Base-by-base conservation (phyloP, 2,329 filamentous ascomycete species). In the Aspergillus sp. region DNA sequence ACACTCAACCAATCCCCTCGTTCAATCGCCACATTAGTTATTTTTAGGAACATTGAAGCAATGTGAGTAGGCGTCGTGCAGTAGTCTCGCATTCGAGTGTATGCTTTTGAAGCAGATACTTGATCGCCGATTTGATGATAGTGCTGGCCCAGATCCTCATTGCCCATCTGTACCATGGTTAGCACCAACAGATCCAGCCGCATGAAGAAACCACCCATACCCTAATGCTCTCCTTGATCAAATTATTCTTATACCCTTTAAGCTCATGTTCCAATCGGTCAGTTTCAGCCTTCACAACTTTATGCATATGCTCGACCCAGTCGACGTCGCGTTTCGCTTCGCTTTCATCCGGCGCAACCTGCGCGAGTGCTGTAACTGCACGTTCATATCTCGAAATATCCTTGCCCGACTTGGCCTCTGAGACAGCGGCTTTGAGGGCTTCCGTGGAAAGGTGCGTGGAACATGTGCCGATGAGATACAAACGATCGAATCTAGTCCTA, bases 221-320 rank as follows among this genome's bases (percentile, higher is more conserved):
- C 57, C 90, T 74, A 60, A 97, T 95, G 72, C 90, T 96, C 72
- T 98, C 93, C 66, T 96, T 95, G 60, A 98, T 90, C 39, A 97
- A 73, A 60, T 97, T 98, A 64, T 96, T 95, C 71, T 93, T 95
- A 69, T 97, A 97, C 1, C 85, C 85, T 67, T 90, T 90, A 17
- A 98, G 75, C 67, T 97, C 89, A 13, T 79, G 74, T 63, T 96
- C 89, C 47, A 97, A 75, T n/a, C 86, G 81, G 47, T 82, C 76
- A 1, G 84, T 84, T 66, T 95, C 86, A 1, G 74, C 71, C 56
- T 81, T 80, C 59, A 90, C 88, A 45, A 78, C 73, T 53, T 80
- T 81, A 19, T 83, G 80, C 33, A 79, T 85, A 49, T 72, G 75
- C 6, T 85, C 78, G n/a, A 85, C 78, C 91, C 91, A 97, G n/a